Percentiles rank a stretch among this genome's conserved stretches.
Conservation (phyloP, 768 basidiomycete genomes). For the Agaricus sinodeliciosus region DNA sequence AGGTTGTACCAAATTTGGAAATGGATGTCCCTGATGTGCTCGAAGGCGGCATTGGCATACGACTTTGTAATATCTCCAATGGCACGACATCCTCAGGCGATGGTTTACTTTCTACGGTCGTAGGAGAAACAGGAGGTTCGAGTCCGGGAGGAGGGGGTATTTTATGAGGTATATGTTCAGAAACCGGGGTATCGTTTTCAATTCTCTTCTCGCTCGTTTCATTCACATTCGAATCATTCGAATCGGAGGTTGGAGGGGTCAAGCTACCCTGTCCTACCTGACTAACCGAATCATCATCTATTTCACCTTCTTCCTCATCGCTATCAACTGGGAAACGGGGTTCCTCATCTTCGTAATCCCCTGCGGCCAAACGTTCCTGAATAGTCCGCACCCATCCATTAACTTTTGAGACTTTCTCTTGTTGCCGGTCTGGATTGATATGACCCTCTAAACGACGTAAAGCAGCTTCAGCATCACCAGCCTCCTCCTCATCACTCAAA, state of each 20-base stretch:
- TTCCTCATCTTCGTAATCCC: conserved; percentile 57
- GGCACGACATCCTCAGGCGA: conserved; percentile 58
- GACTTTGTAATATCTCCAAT: conserved; percentile 56
- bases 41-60: conserved; percentile 29
- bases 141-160: conserved; percentile 21
- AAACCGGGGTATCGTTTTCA: conserved; percentile 25
- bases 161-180: conserved; percentile 23
- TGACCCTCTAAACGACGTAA: conserved; percentile 78
- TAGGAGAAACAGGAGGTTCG: conserved; percentile 21
- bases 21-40: conserved; percentile 16
- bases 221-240: conserved; percentile 9
- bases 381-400: conserved; percentile 78
- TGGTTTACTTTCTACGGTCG: conserved; percentile 35
- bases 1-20: conserved; percentile 25
- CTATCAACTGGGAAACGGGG: conserved; percentile 49
- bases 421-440: conserved; percentile 66
- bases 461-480: conserved; percentile 79
- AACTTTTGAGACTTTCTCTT: conserved; percentile 70
- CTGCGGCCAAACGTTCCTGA: conserved; percentile 55
- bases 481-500: conserved; percentile 66
- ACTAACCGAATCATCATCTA: conserved; percentile 14
- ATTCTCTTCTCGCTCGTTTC: conserved; percentile 8
- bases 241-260: conserved; percentile 10
- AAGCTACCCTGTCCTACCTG: conserved; percentile 11
- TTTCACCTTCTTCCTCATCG: conserved; percentile 30